phyloP scores from a whole-genome alignment of 257 asterid species.

The Solanum chmielewskii region DNA sequence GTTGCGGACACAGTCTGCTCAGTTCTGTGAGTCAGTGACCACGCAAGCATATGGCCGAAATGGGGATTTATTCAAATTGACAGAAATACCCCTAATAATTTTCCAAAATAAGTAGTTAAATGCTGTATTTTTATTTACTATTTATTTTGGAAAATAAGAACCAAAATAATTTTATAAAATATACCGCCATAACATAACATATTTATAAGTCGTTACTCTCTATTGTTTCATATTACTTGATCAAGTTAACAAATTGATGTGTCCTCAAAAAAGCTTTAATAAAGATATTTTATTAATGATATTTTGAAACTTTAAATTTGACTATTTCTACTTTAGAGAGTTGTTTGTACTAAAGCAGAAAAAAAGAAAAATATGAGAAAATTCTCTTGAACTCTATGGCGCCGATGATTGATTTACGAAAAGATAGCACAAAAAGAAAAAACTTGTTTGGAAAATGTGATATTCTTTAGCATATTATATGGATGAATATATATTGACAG shows the following conservation, averaged over 20 bases:
- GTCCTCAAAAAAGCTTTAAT: too few relatives aligned
- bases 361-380: neutral
- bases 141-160: neutral
- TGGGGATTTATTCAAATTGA: neutral
- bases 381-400: neutral
- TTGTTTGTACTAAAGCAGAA: neutral
- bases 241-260: too few relatives aligned
- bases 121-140: too few relatives aligned
- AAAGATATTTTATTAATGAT: too few relatives aligned
- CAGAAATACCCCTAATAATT: neutral
- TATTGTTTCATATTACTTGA: too few relatives aligned
- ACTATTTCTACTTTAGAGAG: rapidly evolving
- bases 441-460: neutral
- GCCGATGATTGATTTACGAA: neutral
- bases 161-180: too few relatives aligned
- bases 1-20: neutral
- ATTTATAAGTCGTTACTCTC: too few relatives aligned
- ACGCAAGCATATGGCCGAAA: neutral
- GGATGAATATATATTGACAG: neutral
- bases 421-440: neutral
- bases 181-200: too few relatives aligned
- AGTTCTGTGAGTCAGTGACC: neutral
- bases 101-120: neutral
- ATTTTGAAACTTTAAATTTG: too few relatives aligned
- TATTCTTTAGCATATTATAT: too few relatives aligned